Conservation (phyloP, 805 yeast genomes). For the Brettanomyces naardenensis region DNA sequence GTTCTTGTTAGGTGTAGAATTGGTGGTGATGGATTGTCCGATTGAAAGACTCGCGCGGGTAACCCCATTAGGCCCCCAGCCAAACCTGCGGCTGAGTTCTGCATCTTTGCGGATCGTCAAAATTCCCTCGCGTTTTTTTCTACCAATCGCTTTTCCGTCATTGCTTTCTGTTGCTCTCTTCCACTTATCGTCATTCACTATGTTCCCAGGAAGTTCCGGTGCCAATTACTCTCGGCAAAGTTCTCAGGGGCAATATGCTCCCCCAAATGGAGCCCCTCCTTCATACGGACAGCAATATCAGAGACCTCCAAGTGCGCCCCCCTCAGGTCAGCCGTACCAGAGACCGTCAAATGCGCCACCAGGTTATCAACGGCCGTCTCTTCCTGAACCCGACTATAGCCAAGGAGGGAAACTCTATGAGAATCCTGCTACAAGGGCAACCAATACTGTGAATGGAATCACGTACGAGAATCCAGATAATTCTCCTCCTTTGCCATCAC, state of each 20-base stretch:
- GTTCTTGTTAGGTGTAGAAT: too few species aligned
- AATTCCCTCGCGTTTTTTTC: too few species aligned
- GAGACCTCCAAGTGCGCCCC: not conserved
- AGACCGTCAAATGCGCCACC: conserved; percentile 2
- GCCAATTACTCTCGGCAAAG: conserved; percentile 5
- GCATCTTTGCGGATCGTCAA: too few species aligned
- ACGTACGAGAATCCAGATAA: conserved; percentile 16
- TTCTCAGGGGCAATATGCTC: conserved; percentile 4
- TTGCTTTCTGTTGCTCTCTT: too few species aligned
- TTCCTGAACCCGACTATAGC: not conserved
- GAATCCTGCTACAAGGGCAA: not conserved
- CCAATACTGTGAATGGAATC: conserved; percentile 5
- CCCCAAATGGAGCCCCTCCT: conserved; percentile 4
- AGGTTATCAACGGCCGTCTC: not conserved
- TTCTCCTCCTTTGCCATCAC: conserved; percentile 17
- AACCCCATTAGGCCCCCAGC: too few species aligned
- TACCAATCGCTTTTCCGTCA: too few species aligned
- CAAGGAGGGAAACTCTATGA: not conserved
- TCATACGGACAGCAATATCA: not conserved
- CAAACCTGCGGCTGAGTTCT: too few species aligned
- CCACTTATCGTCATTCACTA: too few species aligned
- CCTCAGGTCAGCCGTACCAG: conserved; percentile 4
- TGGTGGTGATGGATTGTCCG: too few species aligned
- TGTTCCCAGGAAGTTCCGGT: conserved; percentile 16
- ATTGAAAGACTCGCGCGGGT: too few species aligned